Base-by-base conservation (phyloP, 2,329 filamentous ascomycete genomes). In the Lizonia empirigonia region DNA sequence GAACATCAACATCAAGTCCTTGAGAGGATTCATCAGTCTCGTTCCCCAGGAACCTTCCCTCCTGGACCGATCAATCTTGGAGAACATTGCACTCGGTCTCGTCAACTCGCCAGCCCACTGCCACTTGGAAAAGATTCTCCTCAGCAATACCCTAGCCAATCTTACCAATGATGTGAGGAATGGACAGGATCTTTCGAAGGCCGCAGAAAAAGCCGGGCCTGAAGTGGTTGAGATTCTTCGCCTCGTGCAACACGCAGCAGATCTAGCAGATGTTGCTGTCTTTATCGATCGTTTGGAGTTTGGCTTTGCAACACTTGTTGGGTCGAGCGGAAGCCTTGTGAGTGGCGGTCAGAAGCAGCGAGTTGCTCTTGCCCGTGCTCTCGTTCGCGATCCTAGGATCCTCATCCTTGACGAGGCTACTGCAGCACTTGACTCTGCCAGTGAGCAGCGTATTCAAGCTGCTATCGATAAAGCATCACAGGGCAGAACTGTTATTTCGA, bases 371-470 rank as follows among this genome's bases (percentile, higher is more conserved):
- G 83, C 84, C 1, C 74, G 83, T 15, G 72, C 72, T 5, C 70
- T 87, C 12, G 78, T 86, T 23, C 75, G 79, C 3, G 76, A 85
- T 36, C 83, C 83, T 2, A 75, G 75, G 40, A 80, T 87, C 7
- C 72, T 86, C 3, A 75, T 87, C 9, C 73, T 86, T 2, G 85
- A 87, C 35, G 84, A 87, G 62, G 83, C 84, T 2, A 87, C 84
- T 1, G 79, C 82, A 0, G 78, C 84, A 1, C 74, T 87, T 0
- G 84, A 87, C 62, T 83, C 82, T 12, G 76, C 77, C 2, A 83
- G 78, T 37, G 84, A 86, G 61, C 75, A 74, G 35, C 75, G 78
- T 4, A 84, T 86, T 34, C 80, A 84, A 59, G 58, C 54, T 33
- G 70, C 72, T 3, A 70, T 75, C 19, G 70, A 72, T 15, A 61